phyloP scores from a whole-genome alignment of 2,329 filamentous ascomycete genomes.

The Calonectria pseudoreteaudii region DNA sequence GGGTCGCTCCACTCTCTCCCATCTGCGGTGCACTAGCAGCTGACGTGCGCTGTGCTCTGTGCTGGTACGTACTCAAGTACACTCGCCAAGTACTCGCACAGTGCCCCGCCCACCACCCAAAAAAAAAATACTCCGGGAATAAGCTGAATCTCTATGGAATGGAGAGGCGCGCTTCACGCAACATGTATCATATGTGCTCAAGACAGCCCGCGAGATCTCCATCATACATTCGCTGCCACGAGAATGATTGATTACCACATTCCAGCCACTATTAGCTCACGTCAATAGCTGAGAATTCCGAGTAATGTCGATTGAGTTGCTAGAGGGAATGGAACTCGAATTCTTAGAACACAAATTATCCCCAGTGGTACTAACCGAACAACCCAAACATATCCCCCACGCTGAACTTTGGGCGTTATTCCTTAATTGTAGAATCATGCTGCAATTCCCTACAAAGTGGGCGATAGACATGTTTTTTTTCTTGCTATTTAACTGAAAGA shows the following conservation, averaged over 20 bases:
- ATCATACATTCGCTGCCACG: not conserved
- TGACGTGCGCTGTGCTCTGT: not conserved
- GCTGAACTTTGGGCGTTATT: not conserved
- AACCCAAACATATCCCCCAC: not conserved
- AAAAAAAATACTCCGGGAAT: not conserved
- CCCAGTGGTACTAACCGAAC: not conserved
- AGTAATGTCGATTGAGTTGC: not conserved
- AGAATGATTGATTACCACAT: not conserved
- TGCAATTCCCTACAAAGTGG: no score
- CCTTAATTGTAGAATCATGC: not conserved
- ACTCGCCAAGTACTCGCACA: not conserved
- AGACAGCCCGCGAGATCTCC: not conserved
- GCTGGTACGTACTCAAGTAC: not conserved
- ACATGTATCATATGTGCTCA: not conserved
- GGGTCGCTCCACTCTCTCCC: not conserved
- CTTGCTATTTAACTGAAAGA: not conserved
- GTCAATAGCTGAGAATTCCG: not conserved
- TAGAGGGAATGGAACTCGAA: not conserved
- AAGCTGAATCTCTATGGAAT: not conserved
- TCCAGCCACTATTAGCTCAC: not conserved
- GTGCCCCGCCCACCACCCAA: no score
- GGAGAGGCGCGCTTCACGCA: not conserved
- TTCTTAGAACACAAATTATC: not conserved
- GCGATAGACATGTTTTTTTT: not conserved
- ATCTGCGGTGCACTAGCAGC: not conserved